Evolutionary conservation across 176 grass and related monocot species (phyloP).

Genomic region (Puya raimondii): DNA sequence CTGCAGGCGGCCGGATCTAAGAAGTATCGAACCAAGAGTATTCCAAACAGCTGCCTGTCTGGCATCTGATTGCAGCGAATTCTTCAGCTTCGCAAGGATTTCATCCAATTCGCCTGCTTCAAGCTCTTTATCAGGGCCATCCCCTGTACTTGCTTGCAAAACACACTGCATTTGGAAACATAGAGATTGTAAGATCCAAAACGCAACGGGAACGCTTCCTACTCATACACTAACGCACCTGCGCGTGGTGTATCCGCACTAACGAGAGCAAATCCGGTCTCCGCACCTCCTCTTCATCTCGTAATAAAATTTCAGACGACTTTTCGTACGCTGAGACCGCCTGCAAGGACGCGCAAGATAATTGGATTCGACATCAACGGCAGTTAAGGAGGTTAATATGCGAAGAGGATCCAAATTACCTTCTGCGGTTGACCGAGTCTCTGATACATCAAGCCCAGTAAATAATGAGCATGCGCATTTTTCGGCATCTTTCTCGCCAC

Average conservation of each 20-base stretch:
- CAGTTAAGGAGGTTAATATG: neutral
- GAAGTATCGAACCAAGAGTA: constrained; percentile 83
- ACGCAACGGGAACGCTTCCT: neutral
- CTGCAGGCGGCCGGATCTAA: constrained; percentile 72
- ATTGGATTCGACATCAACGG: constrained; percentile 25
- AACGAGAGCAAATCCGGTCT: constrained; percentile 83
- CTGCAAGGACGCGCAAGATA: constrained; percentile 27
- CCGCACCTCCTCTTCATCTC: constrained; percentile 79
- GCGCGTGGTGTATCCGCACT: constrained; percentile 90
- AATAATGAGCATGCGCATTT: constrained; percentile 94
- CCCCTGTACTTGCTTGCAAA: constrained; percentile 79
- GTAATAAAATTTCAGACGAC: constrained; percentile 83
- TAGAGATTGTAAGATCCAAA: neutral
- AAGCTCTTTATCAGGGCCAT: constrained; percentile 86
- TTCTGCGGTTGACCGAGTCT: constrained; percentile 96
- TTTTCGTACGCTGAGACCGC: constrained; percentile 80
- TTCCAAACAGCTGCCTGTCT: constrained; percentile 99
- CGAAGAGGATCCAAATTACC: constrained; percentile 34
- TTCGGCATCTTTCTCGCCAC: constrained; percentile 83
- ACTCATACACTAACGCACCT: constrained; percentile 39
- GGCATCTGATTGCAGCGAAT: constrained; percentile 72
- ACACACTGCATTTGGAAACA: constrained; percentile 55
- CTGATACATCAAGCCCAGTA: constrained; percentile 97
- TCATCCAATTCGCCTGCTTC: constrained; percentile 64
- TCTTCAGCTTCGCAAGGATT: constrained; percentile 76